Percentiles rank a stretch among this genome's conserved stretches.
Evolutionary conservation across 257 asterid genomes (phyloP).

Genomic region (Ehretia macrophylla): DNA sequence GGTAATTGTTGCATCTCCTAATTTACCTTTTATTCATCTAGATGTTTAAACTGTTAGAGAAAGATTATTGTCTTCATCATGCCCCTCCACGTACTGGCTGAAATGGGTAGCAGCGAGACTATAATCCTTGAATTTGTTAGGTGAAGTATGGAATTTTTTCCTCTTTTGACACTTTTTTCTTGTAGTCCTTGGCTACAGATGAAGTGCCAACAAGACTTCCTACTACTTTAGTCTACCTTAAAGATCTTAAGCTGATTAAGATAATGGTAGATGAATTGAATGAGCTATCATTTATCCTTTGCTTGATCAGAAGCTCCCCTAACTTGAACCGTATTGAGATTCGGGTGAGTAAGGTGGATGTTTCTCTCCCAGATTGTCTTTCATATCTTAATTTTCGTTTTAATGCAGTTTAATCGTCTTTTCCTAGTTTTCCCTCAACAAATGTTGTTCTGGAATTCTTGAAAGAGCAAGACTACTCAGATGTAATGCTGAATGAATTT

Average conservation of each 20-base stretch:
- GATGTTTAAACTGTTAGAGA: too few species aligned
- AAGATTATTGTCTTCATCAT: too few species aligned
- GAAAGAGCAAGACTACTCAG: constrained; percentile 9
- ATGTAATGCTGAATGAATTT: constrained; percentile 7
- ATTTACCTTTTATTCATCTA: too few species aligned
- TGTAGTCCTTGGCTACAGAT: neutral
- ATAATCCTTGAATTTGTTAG: neutral
- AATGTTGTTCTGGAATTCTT: neutral
- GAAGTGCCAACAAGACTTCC: neutral
- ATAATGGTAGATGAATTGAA: neutral
- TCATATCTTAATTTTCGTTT: neutral
- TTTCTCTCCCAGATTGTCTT: too few species aligned
- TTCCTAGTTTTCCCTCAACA: neutral
- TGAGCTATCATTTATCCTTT: neutral
- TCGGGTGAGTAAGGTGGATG: too few species aligned
- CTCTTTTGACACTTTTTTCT: too few species aligned
- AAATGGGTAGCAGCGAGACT: too few species aligned
- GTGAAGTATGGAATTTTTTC: neutral
- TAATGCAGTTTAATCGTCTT: neutral
- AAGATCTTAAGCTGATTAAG: neutral
- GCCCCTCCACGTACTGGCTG: too few species aligned
- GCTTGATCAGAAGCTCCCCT: neutral
- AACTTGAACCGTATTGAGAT: neutral
- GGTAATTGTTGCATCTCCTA: too few species aligned
- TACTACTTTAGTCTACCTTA: neutral